These are phyloP conservation scores for Naganishia antarctica DNA, from an alignment of 768 basidiomycete species.

Conservation along the genomic window DNA sequence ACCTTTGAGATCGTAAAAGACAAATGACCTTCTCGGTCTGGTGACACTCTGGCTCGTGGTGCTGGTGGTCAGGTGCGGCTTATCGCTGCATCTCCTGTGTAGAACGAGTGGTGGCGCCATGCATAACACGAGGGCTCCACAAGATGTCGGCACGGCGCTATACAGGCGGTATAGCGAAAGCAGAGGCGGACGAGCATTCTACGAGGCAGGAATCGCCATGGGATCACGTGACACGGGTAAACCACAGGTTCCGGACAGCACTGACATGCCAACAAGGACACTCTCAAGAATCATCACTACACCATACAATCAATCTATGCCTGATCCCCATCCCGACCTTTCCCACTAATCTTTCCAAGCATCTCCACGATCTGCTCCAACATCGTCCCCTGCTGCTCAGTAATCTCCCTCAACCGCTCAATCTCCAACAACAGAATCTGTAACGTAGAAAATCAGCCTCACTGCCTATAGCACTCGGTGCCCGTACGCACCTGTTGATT, in stretches of 20 bases:
- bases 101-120: too few species aligned
- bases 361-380: slow-evolving; percentile 35
- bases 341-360: slow-evolving; percentile 18
- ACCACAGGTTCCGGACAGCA: too few species aligned
- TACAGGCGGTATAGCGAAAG: too few species aligned
- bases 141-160: too few species aligned
- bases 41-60: too few species aligned
- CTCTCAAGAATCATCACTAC: too few species aligned
- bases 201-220: too few species aligned
- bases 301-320: too few species aligned
- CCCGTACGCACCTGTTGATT: slow-evolving; percentile 44
- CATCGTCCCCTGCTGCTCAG: slow-evolving; percentile 46
- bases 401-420: slow-evolving; percentile 40
- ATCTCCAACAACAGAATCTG: slow-evolving; percentile 43
- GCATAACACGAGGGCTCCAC: too few species aligned
- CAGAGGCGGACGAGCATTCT: too few species aligned
- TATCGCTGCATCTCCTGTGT: too few species aligned
- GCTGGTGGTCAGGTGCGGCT: too few species aligned
- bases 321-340: not conserved
- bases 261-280: not conserved
- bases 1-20: not conserved
- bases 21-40: not conserved
- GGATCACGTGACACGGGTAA: not conserved
- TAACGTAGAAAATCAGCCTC: not conserved
- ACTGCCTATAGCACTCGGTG: not conserved